These are phyloP conservation scores for Skeletonema tropicum DNA, from an alignment of 108 stramenopile genomes.

Conservation along the genomic window DNA sequence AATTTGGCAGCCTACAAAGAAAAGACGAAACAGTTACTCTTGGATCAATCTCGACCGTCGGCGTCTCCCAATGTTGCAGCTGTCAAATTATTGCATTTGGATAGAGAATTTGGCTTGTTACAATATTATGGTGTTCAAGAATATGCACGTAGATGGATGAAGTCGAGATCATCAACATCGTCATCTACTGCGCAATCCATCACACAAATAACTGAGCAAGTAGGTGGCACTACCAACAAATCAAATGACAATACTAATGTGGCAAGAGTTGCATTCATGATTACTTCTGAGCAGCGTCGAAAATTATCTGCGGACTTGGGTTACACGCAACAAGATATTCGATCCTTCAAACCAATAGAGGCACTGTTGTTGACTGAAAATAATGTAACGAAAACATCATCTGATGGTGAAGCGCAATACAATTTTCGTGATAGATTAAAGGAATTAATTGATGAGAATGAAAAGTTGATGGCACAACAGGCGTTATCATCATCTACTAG, in stretches of 20 bases:
- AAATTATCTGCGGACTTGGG: slow-evolving; percentile 24
- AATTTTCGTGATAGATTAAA: slow-evolving; percentile 29
- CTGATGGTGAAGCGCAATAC: slow-evolving; percentile 1
- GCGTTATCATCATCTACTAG: background rate
- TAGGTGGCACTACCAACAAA: background rate
- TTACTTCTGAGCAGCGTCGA: slow-evolving; percentile 42
- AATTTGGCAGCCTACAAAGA: slow-evolving; percentile 13
- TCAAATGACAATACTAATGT: background rate
- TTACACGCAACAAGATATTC: slow-evolving; percentile 40
- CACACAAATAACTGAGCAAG: background rate
- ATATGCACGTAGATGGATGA: slow-evolving; percentile 26
- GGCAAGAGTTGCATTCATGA: slow-evolving; percentile 44
- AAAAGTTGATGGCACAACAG: slow-evolving; percentile 16
- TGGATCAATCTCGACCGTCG: slow-evolving; percentile 14
- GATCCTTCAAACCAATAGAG: slow-evolving; percentile 45
- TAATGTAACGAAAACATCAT: slow-evolving; percentile 15
- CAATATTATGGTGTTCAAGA: slow-evolving; percentile 30
- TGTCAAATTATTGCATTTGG: slow-evolving; percentile 24
- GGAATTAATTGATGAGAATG: slow-evolving; percentile 34
- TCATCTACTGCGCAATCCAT: background rate
- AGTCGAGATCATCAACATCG: slow-evolving; percentile 1
- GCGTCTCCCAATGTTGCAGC: slow-evolving; percentile 27
- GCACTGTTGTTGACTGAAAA: slow-evolving; percentile 39
- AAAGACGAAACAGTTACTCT: slow-evolving; percentile 19
- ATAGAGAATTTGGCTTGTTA: slow-evolving; percentile 26